Evolutionary conservation across 768 basidiomycete species (phyloP).

Genomic region (Lentinula sp.): DNA sequence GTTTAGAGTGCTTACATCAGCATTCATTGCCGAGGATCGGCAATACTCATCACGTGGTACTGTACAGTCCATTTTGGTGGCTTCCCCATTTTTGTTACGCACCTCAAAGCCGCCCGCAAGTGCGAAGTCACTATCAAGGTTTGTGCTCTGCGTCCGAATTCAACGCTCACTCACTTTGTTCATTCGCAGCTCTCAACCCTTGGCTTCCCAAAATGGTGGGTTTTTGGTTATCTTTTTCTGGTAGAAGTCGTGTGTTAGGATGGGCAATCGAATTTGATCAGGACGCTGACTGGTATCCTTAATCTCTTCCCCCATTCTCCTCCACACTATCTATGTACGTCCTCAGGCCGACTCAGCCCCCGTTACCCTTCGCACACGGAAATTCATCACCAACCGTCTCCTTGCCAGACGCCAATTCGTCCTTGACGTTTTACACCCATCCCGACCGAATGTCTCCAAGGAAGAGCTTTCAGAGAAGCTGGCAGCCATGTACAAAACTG

Average conservation of each 20-base stretch:
- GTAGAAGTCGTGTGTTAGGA: conserved; percentile 8
- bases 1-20: not conserved
- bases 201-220: conserved; percentile 28
- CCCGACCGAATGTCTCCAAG: conserved; percentile 89
- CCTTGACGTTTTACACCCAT: conserved; percentile 93
- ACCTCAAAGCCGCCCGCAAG: not conserved
- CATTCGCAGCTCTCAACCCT: conserved; percentile 11
- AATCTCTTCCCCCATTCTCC: not conserved
- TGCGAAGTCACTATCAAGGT: conserved; percentile 2
- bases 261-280: not conserved
- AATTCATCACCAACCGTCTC: conserved; percentile 99
- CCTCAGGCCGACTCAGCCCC: conserved; percentile 71
- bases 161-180: not conserved
- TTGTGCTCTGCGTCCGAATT: not conserved
- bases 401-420: conserved; percentile 94
- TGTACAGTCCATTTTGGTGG: not conserved
- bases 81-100: not conserved
- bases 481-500: conserved; percentile 86
- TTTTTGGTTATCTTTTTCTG: not conserved
- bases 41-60: not conserved
- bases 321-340: conserved; percentile 9
- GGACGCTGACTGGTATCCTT: not conserved
- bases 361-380: conserved; percentile 95
- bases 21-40: not conserved
- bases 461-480: conserved; percentile 90